Conservation (phyloP, 768 basidiomycete species). For the Amanita polypyramis region DNA sequence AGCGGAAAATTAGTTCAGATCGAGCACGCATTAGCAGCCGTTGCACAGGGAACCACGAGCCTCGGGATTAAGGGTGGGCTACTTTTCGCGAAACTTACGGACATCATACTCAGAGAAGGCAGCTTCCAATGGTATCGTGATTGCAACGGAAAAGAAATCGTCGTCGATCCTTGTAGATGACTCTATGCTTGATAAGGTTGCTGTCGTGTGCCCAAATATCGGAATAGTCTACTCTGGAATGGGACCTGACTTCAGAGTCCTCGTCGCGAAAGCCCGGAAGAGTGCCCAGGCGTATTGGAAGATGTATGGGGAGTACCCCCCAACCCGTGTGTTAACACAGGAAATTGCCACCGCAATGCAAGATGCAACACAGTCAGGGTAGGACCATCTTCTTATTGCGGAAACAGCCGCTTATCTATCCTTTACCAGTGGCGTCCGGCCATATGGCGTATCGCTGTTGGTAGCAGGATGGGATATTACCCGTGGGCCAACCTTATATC, state of each 20-base stretch:
- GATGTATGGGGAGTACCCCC: slow-evolving; percentile 96
- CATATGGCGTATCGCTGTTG: slow-evolving; percentile 95
- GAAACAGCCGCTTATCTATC: slow-evolving; percentile 13
- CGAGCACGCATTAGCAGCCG: slow-evolving; percentile 97
- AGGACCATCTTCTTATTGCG: slow-evolving; percentile 19
- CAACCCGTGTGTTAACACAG: slow-evolving; percentile 90
- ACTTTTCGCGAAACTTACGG: slow-evolving; percentile 7
- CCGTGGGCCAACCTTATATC: slow-evolving; percentile 95
- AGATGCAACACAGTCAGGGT: slow-evolving; percentile 98
- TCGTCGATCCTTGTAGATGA: slow-evolving; percentile 97
- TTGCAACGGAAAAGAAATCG: slow-evolving; percentile 99
- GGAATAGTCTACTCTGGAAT: slow-evolving; percentile 99
- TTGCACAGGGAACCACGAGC: slow-evolving; percentile 90
- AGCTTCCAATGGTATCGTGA: slow-evolving; percentile 99
- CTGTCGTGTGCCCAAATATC: slow-evolving; percentile 96
- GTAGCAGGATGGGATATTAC: slow-evolving; percentile 95
- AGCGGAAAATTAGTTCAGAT: slow-evolving; percentile 99
- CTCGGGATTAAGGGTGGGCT: slow-evolving; percentile 91
- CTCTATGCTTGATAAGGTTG: slow-evolving; percentile 95
- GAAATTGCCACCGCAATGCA: slow-evolving; percentile 99
- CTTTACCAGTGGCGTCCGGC: slow-evolving; percentile 80
- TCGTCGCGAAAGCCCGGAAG: slow-evolving; percentile 91
- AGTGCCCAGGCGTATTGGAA: slow-evolving; percentile 99
- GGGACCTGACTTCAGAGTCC: slow-evolving; percentile 96
- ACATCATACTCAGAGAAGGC: slow-evolving; percentile 2